A percentile compares a stretch with the other conserved stretches of the same genome.
Evolutionary conservation across 805 yeast species (phyloP).

Genomic region (Wickerhamiella galacta): DNA sequence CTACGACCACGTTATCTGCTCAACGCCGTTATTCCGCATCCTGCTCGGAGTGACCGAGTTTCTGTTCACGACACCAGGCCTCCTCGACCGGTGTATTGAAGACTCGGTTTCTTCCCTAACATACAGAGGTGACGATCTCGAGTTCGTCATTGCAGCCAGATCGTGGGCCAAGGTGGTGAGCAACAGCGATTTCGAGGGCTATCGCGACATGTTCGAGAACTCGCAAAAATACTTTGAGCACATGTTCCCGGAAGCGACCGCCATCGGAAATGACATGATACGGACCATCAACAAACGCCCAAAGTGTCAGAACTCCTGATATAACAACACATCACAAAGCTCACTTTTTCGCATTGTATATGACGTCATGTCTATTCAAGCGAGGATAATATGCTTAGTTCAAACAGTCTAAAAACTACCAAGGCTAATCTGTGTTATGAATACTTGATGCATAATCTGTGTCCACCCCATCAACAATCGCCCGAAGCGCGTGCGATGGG

Average conservation of each 20-base stretch:
- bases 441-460: too few relatives aligned
- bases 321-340: too few relatives aligned
- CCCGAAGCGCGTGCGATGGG: too few relatives aligned
- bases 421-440: too few relatives aligned
- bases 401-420: too few relatives aligned
- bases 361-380: too few relatives aligned
- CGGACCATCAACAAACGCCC: constrained; percentile 15
- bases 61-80: constrained; percentile 65
- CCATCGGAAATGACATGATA: constrained; percentile 87
- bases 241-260: constrained; percentile 76
- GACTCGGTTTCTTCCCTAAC: constrained; percentile 50
- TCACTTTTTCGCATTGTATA: too few relatives aligned
- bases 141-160: constrained; percentile 81
- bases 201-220: constrained; percentile 53
- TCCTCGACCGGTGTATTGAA: constrained; percentile 63
- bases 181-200: constrained; percentile 56
- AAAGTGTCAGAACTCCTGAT: neutral
- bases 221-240: constrained; percentile 75
- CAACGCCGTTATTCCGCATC: constrained; percentile 84
- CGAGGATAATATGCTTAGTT: too few relatives aligned
- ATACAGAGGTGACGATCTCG: constrained; percentile 79
- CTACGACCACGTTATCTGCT: constrained; percentile 90
- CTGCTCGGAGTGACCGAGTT: constrained; percentile 90
- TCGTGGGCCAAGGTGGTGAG: constrained; percentile 71
- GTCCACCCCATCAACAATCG: too few relatives aligned